Conservation (phyloP, 169 alveolate species). For the Plasmodium reichenowi region DNA sequence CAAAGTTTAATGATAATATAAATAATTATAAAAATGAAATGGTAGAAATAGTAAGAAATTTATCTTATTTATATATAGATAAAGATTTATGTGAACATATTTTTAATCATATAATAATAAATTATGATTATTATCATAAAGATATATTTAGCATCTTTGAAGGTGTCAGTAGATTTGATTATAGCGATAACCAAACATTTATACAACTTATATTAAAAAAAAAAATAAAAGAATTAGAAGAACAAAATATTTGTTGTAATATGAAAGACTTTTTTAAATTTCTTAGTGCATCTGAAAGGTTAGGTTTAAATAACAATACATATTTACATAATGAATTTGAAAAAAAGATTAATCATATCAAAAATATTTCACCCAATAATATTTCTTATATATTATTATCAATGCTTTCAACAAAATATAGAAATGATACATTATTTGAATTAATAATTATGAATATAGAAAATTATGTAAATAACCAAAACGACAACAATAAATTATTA, state of each 20-base stretch:
- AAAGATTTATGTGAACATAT: slow-evolving; percentile 11
- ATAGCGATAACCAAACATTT: neutral
- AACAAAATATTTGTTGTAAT: slow-evolving; percentile 15
- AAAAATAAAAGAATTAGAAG: slow-evolving; percentile 38
- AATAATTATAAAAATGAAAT: slow-evolving; percentile 61
- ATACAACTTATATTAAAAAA: slow-evolving; percentile 20
- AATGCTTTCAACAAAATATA: slow-evolving; percentile 25
- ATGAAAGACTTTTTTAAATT: slow-evolving; percentile 61
- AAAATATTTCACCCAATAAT: slow-evolving; percentile 35
- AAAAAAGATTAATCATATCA: slow-evolving; percentile 48
- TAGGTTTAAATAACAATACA: slow-evolving; percentile 34
- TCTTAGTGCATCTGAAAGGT: slow-evolving; percentile 46
- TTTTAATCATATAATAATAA: slow-evolving; percentile 31
- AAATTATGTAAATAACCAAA: slow-evolving; percentile 29
- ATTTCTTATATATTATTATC: slow-evolving; percentile 38
- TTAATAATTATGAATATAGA: slow-evolving; percentile 46
- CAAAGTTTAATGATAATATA: slow-evolving; percentile 30
- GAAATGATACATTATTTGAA: slow-evolving; percentile 38
- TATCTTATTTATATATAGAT: slow-evolving; percentile 54
- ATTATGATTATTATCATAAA: slow-evolving; percentile 54
- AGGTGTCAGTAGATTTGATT: slow-evolving; percentile 41
- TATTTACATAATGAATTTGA: slow-evolving; percentile 62
- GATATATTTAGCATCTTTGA: slow-evolving; percentile 45
- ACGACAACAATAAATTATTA: neutral
- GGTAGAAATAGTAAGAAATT: slow-evolving; percentile 27